A percentile compares a stretch with the other conserved stretches of the same genome.
Conservation (phyloP, 768 basidiomycete genomes). For the Auricularia cornea region DNA sequence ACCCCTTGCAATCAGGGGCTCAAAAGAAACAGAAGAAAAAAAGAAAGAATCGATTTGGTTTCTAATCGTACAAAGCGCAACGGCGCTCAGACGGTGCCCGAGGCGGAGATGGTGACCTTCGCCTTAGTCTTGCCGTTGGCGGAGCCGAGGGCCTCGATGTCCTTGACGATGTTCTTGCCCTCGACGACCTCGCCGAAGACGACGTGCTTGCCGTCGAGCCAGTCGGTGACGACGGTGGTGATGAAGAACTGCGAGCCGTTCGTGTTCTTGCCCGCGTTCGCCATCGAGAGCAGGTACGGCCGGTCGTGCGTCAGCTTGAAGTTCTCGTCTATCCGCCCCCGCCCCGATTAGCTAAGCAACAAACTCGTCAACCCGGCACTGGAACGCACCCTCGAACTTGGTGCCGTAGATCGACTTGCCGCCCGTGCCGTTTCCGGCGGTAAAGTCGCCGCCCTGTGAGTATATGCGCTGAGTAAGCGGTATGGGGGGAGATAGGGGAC, state of each 20-base stretch:
- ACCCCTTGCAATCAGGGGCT: no score
- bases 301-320: slow-evolving; percentile 67
- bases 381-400: slow-evolving; percentile 50
- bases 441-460: slow-evolving; percentile 27
- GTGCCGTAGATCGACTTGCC: slow-evolving; percentile 74
- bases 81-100: slow-evolving; percentile 37
- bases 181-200: slow-evolving; percentile 68
- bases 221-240: slow-evolving; percentile 66
- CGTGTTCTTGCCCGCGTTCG: slow-evolving; percentile 73
- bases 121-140: slow-evolving; percentile 32
- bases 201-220: slow-evolving; percentile 79
- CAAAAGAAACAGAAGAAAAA: no score
- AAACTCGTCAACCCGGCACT: no score
- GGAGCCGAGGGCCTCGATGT: slow-evolving; percentile 34
- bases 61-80: background rate
- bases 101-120: slow-evolving; percentile 44
- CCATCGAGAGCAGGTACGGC: slow-evolving; percentile 65
- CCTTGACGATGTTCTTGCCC: slow-evolving; percentile 46
- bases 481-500: slow-evolving; percentile 13
- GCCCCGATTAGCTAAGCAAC: no score
- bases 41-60: no score
- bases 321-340: slow-evolving; percentile 96
- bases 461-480: slow-evolving; percentile 11
- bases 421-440: slow-evolving; percentile 57
- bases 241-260: slow-evolving; percentile 91